phyloP scores from a whole-genome alignment of 352 stramenopile genomes.

The Globisporangium cederbergense region DNA sequence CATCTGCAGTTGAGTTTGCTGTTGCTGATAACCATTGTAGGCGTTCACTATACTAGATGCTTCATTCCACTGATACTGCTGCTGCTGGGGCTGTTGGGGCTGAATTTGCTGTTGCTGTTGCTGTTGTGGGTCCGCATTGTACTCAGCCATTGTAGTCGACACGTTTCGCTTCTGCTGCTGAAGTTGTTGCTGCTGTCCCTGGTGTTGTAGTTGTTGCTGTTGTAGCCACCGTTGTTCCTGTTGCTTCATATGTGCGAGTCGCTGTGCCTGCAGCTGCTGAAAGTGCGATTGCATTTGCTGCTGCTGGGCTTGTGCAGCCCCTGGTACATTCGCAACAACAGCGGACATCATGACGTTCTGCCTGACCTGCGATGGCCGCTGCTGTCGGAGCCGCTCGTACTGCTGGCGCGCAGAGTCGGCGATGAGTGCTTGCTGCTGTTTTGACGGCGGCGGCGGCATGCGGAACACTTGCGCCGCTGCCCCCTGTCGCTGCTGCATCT shows the following conservation, averaged over 20 bases:
- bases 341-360: not conserved
- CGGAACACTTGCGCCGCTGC: not conserved
- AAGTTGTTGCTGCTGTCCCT: constrained; percentile 1
- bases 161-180: constrained; percentile 13
- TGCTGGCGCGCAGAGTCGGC: constrained; percentile 4
- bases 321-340: constrained; percentile 2
- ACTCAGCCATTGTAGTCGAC: constrained; percentile 8
- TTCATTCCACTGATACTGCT: not conserved
- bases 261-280: not conserved
- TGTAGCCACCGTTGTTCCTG: not conserved
- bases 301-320: constrained; percentile 11
- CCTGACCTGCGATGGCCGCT: not conserved
- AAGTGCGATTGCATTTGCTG: constrained; percentile 20
- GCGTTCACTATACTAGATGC: no score
- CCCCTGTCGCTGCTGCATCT: not conserved
- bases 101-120: constrained; percentile 6
- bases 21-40: constrained; percentile 3
- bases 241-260: not conserved
- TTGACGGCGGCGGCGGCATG: not conserved
- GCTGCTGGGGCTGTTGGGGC: not conserved
- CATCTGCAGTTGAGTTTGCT: not conserved
- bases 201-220: not conserved
- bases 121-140: not conserved
- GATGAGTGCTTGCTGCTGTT: constrained; percentile 11
- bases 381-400: constrained; percentile 12